Conservation (phyloP, 345 rosid species). For the Sonneratia caseolaris region DNA sequence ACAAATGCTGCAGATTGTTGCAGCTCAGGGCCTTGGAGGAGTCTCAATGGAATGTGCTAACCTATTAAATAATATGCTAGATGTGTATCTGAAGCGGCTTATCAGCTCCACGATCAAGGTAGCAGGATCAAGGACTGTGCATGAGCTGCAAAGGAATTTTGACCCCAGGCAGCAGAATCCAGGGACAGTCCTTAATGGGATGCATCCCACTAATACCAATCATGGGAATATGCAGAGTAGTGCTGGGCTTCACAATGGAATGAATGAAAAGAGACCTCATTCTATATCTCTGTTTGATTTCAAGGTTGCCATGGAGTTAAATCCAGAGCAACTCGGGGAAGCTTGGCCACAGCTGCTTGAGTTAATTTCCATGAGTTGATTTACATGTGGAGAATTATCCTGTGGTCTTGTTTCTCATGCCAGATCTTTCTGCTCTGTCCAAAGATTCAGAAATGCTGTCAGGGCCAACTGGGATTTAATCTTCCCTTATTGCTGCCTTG, state of each 20-base stretch:
- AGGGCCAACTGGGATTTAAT: conserved; percentile 20
- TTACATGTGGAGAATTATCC: conserved; percentile 32
- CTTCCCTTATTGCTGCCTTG: conserved; percentile 13
- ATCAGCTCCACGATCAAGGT: conserved; percentile 57
- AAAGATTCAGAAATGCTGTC: conserved; percentile 15
- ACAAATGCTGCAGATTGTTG: conserved; percentile 70
- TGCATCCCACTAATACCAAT: conserved; percentile 43
- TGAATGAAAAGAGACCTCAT: conserved; percentile 38
- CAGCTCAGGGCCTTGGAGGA: conserved; percentile 67
- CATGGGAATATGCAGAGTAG: conserved; percentile 44
- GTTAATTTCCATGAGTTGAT: conserved; percentile 50
- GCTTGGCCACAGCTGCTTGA: conserved; percentile 87
- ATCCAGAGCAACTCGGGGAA: conserved; percentile 87
- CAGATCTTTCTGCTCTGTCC: conserved; percentile 29
- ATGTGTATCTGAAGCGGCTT: conserved; percentile 70
- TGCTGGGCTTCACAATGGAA: conserved; percentile 29
- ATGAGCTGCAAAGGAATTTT: conserved; percentile 28
- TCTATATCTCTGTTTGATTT: conserved; percentile 77
- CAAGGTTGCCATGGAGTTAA: conserved; percentile 88
- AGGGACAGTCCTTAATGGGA: conserved; percentile 44
- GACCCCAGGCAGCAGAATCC: conserved; percentile 50
- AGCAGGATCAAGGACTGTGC: conserved; percentile 46
- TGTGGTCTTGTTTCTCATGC: conserved; percentile 21
- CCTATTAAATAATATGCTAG: conserved; percentile 54
- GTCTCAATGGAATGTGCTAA: conserved; percentile 76